A percentile compares a stretch with the other conserved stretches of the same genome.
These are phyloP conservation scores for Teratosphaeria viscida DNA, from an alignment of 2,329 filamentous ascomycete genomes.

Conservation along the genomic window DNA sequence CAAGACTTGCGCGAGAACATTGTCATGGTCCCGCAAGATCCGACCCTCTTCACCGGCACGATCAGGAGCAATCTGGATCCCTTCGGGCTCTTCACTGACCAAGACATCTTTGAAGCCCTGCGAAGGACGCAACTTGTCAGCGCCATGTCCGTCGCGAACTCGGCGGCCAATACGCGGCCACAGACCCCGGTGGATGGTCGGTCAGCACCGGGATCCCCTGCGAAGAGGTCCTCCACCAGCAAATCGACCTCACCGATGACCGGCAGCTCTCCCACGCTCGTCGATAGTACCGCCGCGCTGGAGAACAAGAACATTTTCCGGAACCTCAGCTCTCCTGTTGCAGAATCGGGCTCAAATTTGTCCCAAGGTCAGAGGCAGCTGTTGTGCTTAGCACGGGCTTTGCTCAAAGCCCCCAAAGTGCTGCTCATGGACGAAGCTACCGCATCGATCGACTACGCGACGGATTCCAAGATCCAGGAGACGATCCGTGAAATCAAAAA, in stretches of 20 bases:
- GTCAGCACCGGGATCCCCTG: constrained; percentile 13
- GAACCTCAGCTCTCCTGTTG: constrained; percentile 71
- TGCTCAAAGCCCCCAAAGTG: constrained; percentile 83
- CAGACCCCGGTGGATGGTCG: constrained; percentile 19
- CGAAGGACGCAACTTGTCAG: constrained; percentile 81
- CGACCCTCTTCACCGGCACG: constrained; percentile 85
- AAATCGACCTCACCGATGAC: constrained; percentile 8
- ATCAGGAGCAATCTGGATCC: constrained; percentile 89
- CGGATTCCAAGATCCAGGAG: constrained; percentile 90
- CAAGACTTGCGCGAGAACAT: constrained; percentile 86
- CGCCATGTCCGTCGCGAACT: constrained; percentile 33
- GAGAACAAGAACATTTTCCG: constrained; percentile 94
- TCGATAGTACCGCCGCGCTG: constrained; percentile 25
- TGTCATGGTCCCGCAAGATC: constrained; percentile 96
- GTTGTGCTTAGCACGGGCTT: constrained; percentile 80
- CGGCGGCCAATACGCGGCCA: constrained; percentile 32
- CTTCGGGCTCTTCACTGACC: constrained; percentile 78
- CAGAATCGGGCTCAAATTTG: constrained; percentile 86
- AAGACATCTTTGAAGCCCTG: constrained; percentile 78
- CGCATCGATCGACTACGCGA: constrained; percentile 92
- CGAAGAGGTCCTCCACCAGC: constrained; percentile 18
- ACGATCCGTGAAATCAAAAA: constrained; percentile 85
- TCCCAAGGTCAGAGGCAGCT: constrained; percentile 95
- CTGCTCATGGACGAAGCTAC: constrained; percentile 99
- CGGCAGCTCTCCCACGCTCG: constrained; percentile 2